Base-by-base conservation (phyloP, 345 rosid species). In the Eucalyptus cloeziana region DNA sequence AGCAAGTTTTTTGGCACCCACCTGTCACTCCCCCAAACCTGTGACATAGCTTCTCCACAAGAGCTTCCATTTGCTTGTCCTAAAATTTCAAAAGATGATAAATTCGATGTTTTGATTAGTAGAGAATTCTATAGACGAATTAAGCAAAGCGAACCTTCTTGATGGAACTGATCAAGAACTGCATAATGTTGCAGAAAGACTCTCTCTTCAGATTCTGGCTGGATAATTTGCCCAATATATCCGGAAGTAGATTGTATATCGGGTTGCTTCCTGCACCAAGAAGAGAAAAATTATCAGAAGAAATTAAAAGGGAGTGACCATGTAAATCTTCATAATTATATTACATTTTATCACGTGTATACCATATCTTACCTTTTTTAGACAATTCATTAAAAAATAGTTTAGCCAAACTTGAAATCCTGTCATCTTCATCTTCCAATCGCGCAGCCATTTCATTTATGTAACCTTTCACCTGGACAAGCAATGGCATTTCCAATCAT, bases 51-150 rank as follows among this genome's bases (percentile, higher is more conserved):
- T 98, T 98, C 93, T 96, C 99, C 90, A 98, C 98, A 89, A 98
- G 97, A 88, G 99, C 92, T 88, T 98, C 99, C 99, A 98, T 97
- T 92, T 98, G 99, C 93, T 95, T 98, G 90, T 98, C 99, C 99
- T 98, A 92, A 87, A 91, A 62, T 92, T 87, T 87, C 52, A 64
- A 43, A 86, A 89, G 58, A 88, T 44, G 89, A 60, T 15, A 89
- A 81, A 85, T 15, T 54, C 12, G 50, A 54, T 33, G 88, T 76
- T 76, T 76, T 40, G 83, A 21, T 40, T 22, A 21, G n/a, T 21
- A 40, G 15, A 11, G 45, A 76, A 76, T 37, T 22, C 47, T 76
- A 30, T 76, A 52, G 67, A 52, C 2, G 30, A 27, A 49, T 13
- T 27, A 50, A 17, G 87, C 54, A 86, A 86, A 90, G 27, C 87